Conservation (phyloP, 139 green algal genomes). For the Tetradesmus obliquus region DNA sequence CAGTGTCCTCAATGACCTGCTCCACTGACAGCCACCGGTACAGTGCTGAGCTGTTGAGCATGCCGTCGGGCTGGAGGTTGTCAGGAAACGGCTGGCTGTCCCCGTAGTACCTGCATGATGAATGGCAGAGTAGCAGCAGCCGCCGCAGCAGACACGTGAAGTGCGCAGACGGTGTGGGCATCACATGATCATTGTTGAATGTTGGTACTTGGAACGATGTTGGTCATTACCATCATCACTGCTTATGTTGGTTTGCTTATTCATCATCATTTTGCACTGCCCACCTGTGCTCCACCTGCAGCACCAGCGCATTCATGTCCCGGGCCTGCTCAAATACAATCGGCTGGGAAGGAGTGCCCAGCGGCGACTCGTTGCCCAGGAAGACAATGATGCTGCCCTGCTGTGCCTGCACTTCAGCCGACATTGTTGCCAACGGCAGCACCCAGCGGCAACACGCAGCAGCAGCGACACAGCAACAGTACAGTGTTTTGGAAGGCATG, state of each 20-base stretch:
- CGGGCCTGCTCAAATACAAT: slow-evolving; percentile 8
- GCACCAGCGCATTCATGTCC: background rate
- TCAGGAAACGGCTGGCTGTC: background rate
- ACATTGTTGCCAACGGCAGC: background rate
- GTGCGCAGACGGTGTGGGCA: background rate
- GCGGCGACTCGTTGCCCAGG: background rate
- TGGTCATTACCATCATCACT: too few species aligned
- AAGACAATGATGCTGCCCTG: background rate
- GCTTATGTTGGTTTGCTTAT: too few species aligned
- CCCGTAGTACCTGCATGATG: background rate
- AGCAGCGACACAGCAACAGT: background rate
- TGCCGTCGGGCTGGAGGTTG: background rate
- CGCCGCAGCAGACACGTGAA: background rate
- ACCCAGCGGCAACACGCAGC: background rate
- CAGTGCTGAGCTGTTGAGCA: background rate
- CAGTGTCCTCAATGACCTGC: background rate
- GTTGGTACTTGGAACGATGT: background rate
- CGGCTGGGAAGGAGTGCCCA: background rate
- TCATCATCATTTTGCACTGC: too few species aligned
- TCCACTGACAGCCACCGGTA: background rate
- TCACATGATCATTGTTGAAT: background rate
- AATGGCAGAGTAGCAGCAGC: background rate
- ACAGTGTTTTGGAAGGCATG: background rate
- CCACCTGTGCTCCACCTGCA: background rate
- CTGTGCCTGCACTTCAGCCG: background rate